Evolutionary conservation across 2,329 filamentous ascomycete species (phyloP).

Genomic region (Penicillium sp.): DNA sequence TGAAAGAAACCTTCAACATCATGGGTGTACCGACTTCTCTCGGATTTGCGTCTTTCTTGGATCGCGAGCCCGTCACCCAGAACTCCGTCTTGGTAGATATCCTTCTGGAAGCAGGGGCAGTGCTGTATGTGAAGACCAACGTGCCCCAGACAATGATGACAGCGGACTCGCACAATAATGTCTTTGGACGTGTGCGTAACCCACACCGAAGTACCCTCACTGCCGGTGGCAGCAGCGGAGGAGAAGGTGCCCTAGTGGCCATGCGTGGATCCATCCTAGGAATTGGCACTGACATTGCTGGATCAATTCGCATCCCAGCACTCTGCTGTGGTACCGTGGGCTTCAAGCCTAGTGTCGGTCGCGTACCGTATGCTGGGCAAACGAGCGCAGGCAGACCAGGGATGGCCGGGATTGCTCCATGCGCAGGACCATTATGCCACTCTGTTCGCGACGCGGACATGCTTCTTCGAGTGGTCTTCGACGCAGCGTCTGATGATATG

Average conservation of each 20-base stretch:
- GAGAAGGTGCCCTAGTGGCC: conserved; percentile 34
- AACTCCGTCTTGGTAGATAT: conserved; percentile 5
- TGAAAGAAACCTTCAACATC: conserved; percentile 27
- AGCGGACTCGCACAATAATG: conserved; percentile 22
- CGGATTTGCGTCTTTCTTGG: conserved; percentile 21
- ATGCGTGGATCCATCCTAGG: conserved; percentile 32
- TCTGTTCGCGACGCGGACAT: conserved; percentile 13
- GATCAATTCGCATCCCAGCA: conserved; percentile 34
- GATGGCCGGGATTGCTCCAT: conserved; percentile 12
- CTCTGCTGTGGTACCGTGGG: conserved; percentile 32
- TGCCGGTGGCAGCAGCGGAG: conserved; percentile 25
- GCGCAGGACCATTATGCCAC: conserved; percentile 14
- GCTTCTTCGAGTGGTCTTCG: background rate
- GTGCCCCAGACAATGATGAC: conserved; percentile 31
- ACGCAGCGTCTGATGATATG: background rate
- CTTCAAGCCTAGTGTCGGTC: conserved; percentile 31
- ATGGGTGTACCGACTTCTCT: conserved; percentile 17
- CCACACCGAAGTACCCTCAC: conserved; percentile 19
- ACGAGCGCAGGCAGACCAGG: conserved; percentile 16
- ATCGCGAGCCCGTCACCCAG: background rate
- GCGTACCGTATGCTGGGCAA: conserved; percentile 28
- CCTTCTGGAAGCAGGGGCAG: conserved; percentile 20
- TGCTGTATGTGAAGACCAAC: conserved; percentile 31
- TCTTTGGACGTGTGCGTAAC: conserved; percentile 24
- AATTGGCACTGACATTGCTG: conserved; percentile 35